Conservation (phyloP, 805 yeast species). For the Lachancea lanzarotensis region DNA sequence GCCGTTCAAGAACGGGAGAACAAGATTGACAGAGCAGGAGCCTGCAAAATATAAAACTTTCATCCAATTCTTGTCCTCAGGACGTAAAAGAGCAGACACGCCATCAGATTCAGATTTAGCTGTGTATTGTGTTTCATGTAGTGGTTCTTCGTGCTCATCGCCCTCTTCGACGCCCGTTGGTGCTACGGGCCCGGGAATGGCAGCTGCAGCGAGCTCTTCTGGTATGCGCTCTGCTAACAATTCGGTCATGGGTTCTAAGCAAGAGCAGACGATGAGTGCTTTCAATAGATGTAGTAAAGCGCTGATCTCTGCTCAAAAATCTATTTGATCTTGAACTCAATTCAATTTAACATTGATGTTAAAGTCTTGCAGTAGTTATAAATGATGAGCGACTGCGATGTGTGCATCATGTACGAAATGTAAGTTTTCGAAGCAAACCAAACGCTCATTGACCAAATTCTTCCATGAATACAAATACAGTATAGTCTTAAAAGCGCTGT, state of each 20-base stretch:
- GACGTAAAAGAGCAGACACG: background rate
- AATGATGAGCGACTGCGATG: too few relatives aligned
- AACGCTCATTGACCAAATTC: too few relatives aligned
- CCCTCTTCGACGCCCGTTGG: conserved; percentile 5
- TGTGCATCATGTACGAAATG: background rate
- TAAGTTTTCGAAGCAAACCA: too few relatives aligned
- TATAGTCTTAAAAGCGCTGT: too few relatives aligned
- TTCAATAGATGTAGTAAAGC: too few relatives aligned
- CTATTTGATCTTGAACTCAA: too few relatives aligned
- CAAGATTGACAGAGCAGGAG: conserved; percentile 62
- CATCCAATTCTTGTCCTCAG: background rate
- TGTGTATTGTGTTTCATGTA: conserved; percentile 2
- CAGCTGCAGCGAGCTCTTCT: conserved; percentile 10
- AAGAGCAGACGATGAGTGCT: too few relatives aligned
- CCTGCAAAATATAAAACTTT: conserved; percentile 15
- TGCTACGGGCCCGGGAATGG: conserved; percentile 8
- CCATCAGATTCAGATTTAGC: background rate
- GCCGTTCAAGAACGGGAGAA: conserved; percentile 87
- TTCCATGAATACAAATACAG: too few relatives aligned
- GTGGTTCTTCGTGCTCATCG: conserved; percentile 5
- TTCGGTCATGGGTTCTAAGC: conserved; percentile 12
- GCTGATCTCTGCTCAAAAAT: too few relatives aligned
- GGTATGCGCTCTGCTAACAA: conserved; percentile 10
- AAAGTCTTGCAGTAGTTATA: too few relatives aligned
- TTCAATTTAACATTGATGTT: too few relatives aligned